These are phyloP conservation scores for Penicillium paneum DNA, from an alignment of 2,329 filamentous ascomycete species.

Conservation along the genomic window DNA sequence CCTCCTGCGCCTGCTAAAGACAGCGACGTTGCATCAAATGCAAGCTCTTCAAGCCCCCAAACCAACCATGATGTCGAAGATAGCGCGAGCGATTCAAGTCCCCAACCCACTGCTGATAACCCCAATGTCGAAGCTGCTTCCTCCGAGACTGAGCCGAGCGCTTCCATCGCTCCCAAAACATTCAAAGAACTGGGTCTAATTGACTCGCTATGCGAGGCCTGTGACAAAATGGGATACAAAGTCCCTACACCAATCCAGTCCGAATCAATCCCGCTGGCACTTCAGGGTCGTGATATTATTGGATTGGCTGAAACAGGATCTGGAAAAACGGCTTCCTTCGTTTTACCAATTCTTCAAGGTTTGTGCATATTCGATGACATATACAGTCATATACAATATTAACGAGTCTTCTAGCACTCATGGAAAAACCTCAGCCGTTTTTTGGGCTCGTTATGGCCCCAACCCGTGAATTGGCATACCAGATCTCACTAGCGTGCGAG, in stretches of 20 bases:
- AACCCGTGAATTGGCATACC: constrained; percentile 87
- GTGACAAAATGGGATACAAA: constrained; percentile 76
- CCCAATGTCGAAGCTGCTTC: constrained; percentile 5
- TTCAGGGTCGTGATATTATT: constrained; percentile 81
- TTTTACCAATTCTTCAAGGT: constrained; percentile 70
- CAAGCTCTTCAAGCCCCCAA: constrained; percentile 23
- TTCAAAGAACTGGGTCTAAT: constrained; percentile 68
- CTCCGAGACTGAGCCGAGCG: constrained; percentile 1
- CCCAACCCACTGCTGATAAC: constrained; percentile 7
- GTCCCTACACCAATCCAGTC: constrained; percentile 83
- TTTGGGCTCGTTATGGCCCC: constrained; percentile 90
- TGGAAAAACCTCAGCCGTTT: constrained; percentile 79
- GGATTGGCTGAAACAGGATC: constrained; percentile 92
- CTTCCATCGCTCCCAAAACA: constrained; percentile 36
- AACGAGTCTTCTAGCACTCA: constrained; percentile 54
- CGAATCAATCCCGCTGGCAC: constrained; percentile 76
- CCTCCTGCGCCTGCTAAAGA: constrained; percentile 17
- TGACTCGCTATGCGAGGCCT: constrained; percentile 85
- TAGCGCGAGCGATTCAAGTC: neutral
- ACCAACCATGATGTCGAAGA: constrained; percentile 10
- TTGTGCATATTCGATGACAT: neutral
- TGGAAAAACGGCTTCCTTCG: constrained; percentile 95
- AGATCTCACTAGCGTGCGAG: constrained; percentile 86
- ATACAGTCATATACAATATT: neutral
- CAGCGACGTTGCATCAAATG: constrained; percentile 13